Evolutionary conservation across 768 basidiomycete species (phyloP), one percentile per base, ranked within the genome.

Genomic region (Pilatotrama ljubarskyi): DNA sequence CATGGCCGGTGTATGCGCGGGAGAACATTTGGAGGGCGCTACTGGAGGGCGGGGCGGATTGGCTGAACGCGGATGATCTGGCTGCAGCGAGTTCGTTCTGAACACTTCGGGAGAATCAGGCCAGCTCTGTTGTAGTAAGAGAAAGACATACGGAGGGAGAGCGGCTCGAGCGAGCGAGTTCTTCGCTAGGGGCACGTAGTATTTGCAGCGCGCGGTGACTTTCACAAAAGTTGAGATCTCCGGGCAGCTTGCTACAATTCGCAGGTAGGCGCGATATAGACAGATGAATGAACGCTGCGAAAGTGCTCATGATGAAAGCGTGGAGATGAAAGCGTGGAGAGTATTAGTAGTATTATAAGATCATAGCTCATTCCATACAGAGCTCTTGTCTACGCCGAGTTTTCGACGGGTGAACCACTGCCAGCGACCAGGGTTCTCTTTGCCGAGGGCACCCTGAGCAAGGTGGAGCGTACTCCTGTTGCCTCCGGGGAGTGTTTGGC

Each of bases 401-500:
- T 73, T 74, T 35, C 62, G 65, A 37, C 72, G 69, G 41, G 61
- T 64, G 44, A 66, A 61, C 67, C 66, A 72, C 26, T 57, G 55
- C 41, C 59, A 64, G 1, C 61, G 58, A n/a, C 63, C 47, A 18
- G 58, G 51, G 5, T 54, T 32, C 20, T 63, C 57, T 47, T 67
- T 70, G 18, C 68, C 73, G 42, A 74, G 61, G 13, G 76, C 76
- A 46, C 85, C 88, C 65, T 79, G 80, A 29, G 84, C 81, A 9
- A 89, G 69, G 49, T 76, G 76, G 43, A 87, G 72, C 10, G 82
- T 83, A 43, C 82, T 78, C 41, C 80, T 78, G 25, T 76, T 78
- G 48, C 88, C 86, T 40, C 85, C 86, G 0, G 83, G 82, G 17
- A 78, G 73, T 20, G 80, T 80, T 61, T 84, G 80, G 32, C 88